phyloP scores from a whole-genome alignment of 495 filamentous ascomycete species.

The Astrocystis sublimbata region DNA sequence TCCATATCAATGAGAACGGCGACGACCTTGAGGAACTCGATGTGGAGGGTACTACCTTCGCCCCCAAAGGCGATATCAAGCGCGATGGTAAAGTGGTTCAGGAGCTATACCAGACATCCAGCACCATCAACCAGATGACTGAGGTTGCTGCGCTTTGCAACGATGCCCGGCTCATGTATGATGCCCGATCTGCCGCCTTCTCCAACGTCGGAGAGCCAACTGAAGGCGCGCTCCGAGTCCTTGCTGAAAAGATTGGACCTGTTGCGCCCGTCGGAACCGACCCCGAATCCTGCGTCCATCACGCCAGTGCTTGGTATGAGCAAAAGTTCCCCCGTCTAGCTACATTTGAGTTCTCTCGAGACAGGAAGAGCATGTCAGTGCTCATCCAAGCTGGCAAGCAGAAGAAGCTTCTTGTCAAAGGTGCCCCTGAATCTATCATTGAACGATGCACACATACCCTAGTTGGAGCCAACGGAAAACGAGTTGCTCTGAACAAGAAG shows the following conservation, averaged over 20 bases:
- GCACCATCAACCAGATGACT: conserved; percentile 74
- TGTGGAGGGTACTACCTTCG: conserved; percentile 92
- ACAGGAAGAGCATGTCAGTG: conserved; percentile 99
- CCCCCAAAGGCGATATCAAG: conserved; percentile 74
- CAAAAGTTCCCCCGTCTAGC: conserved; percentile 69
- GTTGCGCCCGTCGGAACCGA: conserved; percentile 42
- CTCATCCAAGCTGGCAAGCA: conserved; percentile 67
- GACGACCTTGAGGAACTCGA: conserved; percentile 81
- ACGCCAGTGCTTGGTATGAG: conserved; percentile 84
- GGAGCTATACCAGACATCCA: conserved; percentile 72
- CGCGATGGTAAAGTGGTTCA: conserved; percentile 65
- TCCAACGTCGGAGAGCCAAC: conserved; percentile 93
- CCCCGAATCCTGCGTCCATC: conserved; percentile 64
- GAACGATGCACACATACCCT: conserved; percentile 84
- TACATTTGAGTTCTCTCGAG: conserved; percentile 96
- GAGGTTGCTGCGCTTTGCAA: conserved; percentile 93
- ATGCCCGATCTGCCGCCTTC: conserved; percentile 69
- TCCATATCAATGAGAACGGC: conserved; percentile 74
- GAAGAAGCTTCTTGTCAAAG: conserved; percentile 90
- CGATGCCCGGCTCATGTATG: conserved; percentile 78
- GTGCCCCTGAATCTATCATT: conserved; percentile 90
- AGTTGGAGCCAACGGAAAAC: conserved; percentile 72
- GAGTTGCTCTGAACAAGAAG: conserved; percentile 65
- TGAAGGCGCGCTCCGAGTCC: conserved; percentile 85
- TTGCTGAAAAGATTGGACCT: conserved; percentile 91